Percentiles rank a stretch among this genome's conserved stretches.
These are phyloP conservation scores for Physcomitrium patens DNA, from an alignment of 225 moss, liverwort and hornwort species.

Conservation along the genomic window DNA sequence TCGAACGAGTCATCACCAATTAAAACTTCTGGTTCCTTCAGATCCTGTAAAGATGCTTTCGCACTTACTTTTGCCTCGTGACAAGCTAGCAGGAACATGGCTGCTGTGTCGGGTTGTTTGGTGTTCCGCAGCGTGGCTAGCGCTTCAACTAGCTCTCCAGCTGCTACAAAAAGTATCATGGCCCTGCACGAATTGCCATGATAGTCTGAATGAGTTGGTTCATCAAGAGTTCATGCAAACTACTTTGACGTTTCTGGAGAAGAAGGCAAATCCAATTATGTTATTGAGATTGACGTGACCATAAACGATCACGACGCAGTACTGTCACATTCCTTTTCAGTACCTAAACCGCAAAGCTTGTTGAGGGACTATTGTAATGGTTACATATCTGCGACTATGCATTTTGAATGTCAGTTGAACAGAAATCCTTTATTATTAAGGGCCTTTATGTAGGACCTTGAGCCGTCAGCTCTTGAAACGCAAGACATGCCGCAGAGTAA, in stretches of 20 bases:
- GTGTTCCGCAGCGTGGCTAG: constrained; percentile 83
- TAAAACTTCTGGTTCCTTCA: constrained; percentile 29
- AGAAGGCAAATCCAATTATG: constrained; percentile 4
- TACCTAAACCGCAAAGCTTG: background rate
- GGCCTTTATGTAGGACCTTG: background rate
- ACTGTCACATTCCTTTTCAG: background rate
- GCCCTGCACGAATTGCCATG: constrained; percentile 59
- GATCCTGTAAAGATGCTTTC: constrained; percentile 28
- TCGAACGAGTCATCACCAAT: constrained; percentile 58
- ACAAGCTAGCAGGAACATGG: constrained; percentile 91
- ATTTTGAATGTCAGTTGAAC: constrained; percentile 4
- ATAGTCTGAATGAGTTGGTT: background rate
- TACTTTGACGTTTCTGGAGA: background rate
- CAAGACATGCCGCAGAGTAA: constrained; percentile 4
- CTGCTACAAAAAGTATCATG: constrained; percentile 91
- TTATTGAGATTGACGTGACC: background rate
- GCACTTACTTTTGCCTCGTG: constrained; percentile 84
- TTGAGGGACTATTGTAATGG: background rate
- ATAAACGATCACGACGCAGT: background rate
- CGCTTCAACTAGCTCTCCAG: constrained; percentile 83
- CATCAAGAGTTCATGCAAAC: constrained; percentile 1
- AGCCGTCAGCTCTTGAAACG: constrained; percentile 9
- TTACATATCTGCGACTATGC: constrained; percentile 8
- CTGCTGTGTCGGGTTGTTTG: constrained; percentile 94
- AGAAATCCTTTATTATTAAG: background rate